Percentiles rank a stretch among this genome's conserved stretches.
These are phyloP conservation scores for Tetramitus jugosus DNA, from an alignment of 208 protist genomes.

Conservation along the genomic window DNA sequence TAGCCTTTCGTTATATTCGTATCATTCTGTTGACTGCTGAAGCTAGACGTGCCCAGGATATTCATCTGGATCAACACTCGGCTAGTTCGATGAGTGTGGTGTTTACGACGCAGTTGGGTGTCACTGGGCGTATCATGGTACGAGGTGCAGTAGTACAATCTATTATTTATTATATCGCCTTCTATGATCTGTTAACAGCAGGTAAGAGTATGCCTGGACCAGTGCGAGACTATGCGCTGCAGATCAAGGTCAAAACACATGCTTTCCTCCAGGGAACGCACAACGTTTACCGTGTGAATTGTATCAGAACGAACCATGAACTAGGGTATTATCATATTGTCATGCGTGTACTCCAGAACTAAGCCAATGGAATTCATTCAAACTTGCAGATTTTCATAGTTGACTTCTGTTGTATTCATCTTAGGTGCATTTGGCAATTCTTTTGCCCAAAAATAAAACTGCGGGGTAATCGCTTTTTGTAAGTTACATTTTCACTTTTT, in stretches of 20 bases:
- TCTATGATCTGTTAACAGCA: conserved; percentile 22
- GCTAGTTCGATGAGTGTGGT: conserved; percentile 8
- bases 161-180: conserved; percentile 26
- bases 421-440: too few relatives aligned
- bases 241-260: conserved; percentile 17
- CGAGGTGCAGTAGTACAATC: conserved; percentile 20
- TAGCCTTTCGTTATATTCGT: conserved; percentile 22
- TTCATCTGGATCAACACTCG: conserved; percentile 20
- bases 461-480: too few relatives aligned
- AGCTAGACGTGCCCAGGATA: conserved; percentile 16
- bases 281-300: conserved; percentile 26
- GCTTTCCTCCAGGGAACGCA: conserved; percentile 7
- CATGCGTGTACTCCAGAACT: conserved; percentile 23
- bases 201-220: conserved; percentile 14
- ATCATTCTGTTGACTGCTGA: conserved; percentile 20
- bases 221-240: conserved; percentile 19
- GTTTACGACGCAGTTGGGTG: conserved; percentile 14
- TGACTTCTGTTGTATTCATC: too few relatives aligned
- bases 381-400: too few relatives aligned
- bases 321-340: conserved; percentile 25
- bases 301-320: conserved; percentile 25
- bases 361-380: too few relatives aligned
- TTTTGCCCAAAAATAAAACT: too few relatives aligned
- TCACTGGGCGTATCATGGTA: conserved; percentile 1
- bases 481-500: too few relatives aligned